These are phyloP conservation scores for Colletotrichum brevisporum DNA, from an alignment of 2,329 filamentous ascomycete genomes.

Conservation along the genomic window DNA sequence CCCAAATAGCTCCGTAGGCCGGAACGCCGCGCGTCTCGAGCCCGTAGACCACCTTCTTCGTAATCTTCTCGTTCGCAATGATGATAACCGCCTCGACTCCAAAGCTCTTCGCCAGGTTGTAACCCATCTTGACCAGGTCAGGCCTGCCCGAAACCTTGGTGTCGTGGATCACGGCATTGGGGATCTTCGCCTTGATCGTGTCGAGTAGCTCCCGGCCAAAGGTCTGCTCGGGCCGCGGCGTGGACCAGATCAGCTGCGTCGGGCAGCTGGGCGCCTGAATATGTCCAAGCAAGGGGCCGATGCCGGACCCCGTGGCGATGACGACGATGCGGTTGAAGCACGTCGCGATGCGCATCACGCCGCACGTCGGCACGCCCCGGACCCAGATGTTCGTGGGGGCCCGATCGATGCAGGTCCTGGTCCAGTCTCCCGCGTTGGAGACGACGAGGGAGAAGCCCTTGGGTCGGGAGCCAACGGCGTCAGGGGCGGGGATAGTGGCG, in stretches of 20 bases:
- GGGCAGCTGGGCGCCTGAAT: constrained; percentile 65
- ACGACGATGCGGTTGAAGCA: constrained; percentile 77
- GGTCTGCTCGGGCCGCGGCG: constrained; percentile 71
- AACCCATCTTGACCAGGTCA: constrained; percentile 65
- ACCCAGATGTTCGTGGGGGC: constrained; percentile 76
- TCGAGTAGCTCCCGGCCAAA: constrained; percentile 72
- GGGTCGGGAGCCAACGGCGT: not conserved
- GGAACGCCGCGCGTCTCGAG: constrained; percentile 76
- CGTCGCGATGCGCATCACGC: constrained; percentile 76
- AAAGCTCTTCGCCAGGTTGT: constrained; percentile 69
- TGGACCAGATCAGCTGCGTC: constrained; percentile 78
- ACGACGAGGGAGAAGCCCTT: constrained; percentile 77
- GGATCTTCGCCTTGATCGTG: constrained; percentile 70
- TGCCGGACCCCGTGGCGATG: constrained; percentile 80
- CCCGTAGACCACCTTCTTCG: constrained; percentile 76
- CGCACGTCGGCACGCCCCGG: constrained; percentile 75
- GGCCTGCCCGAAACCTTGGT: constrained; percentile 71
- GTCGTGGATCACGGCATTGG: constrained; percentile 77
- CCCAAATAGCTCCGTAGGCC: constrained; percentile 82
- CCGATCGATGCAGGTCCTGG: constrained; percentile 71
- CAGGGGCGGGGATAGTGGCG: constrained; percentile 76
- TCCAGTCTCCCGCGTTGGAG: constrained; percentile 86
- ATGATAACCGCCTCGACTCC: constrained; percentile 79
- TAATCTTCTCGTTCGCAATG: constrained; percentile 78
- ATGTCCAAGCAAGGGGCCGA: constrained; percentile 76